phyloP scores from a whole-genome alignment of 306 rosid genomes.

The Prunus fruticosa region DNA sequence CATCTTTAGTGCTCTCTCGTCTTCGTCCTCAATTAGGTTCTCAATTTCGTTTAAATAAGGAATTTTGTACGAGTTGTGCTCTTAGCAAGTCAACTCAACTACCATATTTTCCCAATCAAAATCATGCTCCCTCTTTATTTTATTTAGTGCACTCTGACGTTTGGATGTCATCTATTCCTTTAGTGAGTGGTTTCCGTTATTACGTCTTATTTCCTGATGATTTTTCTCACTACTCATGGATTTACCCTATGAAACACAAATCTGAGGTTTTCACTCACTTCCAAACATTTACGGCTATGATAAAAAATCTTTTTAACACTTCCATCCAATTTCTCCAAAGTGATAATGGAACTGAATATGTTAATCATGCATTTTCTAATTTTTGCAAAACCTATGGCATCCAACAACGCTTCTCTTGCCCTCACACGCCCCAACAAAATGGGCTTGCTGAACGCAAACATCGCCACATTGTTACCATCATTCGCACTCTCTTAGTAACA shows the following conservation, averaged over 20 bases:
- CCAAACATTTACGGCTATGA: background rate
- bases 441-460: no score
- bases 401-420: no score
- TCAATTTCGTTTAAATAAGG: background rate
- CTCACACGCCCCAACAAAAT: no score
- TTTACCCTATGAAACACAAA: background rate
- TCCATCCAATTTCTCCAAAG: background rate
- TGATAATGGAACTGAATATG: background rate
- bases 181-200: background rate
- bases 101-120: background rate
- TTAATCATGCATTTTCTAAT: no score
- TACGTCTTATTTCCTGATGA: background rate
- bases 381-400: no score
- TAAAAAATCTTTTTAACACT: background rate
- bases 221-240: background rate
- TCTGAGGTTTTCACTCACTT: background rate
- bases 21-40: background rate
- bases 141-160: background rate
- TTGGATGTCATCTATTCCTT: background rate
- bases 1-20: background rate
- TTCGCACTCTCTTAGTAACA: no score
- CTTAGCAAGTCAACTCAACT: background rate
- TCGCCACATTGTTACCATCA: no score
- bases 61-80: background rate
- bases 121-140: background rate